Percentiles rank a stretch among this genome's conserved stretches.
These are phyloP conservation scores for Ilex paraguariensis DNA, from an alignment of 305 asterid genomes.

Conservation along the genomic window DNA sequence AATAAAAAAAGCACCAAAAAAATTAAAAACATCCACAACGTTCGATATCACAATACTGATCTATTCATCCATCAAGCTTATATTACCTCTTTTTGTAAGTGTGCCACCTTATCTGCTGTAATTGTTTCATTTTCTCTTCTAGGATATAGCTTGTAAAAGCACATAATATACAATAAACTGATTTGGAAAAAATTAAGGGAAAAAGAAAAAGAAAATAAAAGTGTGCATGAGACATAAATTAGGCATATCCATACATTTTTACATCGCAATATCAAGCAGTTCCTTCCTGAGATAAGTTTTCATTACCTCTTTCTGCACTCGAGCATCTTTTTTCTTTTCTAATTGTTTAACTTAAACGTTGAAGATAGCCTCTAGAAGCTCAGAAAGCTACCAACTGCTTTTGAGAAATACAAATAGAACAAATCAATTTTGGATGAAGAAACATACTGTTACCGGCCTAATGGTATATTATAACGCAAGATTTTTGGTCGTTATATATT, in stretches of 20 bases:
- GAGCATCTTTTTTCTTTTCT: too few relatives aligned
- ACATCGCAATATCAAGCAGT: background rate
- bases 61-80: background rate
- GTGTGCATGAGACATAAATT: background rate
- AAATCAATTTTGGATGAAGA: background rate
- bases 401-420: too few relatives aligned
- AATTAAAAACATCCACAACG: too few relatives aligned
- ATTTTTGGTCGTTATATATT: too few relatives aligned
- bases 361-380: too few relatives aligned
- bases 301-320: background rate
- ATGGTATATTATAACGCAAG: too few relatives aligned
- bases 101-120: slow-evolving; percentile 26
- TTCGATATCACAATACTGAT: too few relatives aligned
- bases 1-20: background rate
- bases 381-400: too few relatives aligned
- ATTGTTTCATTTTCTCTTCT: slow-evolving; percentile 28
- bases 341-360: too few relatives aligned
- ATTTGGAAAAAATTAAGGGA: slow-evolving; percentile 11
- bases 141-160: slow-evolving; percentile 38
- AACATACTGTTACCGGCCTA: too few relatives aligned
- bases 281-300: background rate
- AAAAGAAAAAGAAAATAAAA: background rate
- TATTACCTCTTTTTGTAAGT: slow-evolving; percentile 40
- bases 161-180: slow-evolving; percentile 2
- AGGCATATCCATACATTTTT: background rate